phyloP scores from a whole-genome alignment of 139 green algal genomes.

The Tetradesmus obliquus region DNA sequence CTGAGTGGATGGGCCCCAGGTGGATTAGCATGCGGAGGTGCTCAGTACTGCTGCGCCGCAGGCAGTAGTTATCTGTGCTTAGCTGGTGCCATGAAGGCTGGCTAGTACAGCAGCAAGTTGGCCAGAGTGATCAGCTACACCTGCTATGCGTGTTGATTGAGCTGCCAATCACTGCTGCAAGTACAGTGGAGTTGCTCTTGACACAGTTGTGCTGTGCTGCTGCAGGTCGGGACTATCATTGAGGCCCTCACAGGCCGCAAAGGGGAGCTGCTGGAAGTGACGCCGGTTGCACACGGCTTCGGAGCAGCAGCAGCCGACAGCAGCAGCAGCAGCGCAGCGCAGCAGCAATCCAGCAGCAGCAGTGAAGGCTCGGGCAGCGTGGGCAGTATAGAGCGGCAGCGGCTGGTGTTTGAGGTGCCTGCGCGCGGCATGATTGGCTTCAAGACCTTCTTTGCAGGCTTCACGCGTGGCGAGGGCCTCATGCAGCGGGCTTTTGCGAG shows the following conservation, averaged over 20 bases:
- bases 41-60: no score
- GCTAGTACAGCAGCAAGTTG: no score
- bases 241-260: conserved; percentile 52
- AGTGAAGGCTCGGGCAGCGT: conserved; percentile 1
- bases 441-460: conserved; percentile 74
- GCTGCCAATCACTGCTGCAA: no score
- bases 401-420: conserved; percentile 61
- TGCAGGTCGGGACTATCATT: conserved; percentile 54
- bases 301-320: conserved; percentile 7
- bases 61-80: no score
- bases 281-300: conserved; percentile 40
- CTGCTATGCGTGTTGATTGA: no score
- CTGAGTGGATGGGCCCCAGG: no score
- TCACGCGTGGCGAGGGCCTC: conserved; percentile 84
- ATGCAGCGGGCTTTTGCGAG: conserved; percentile 81
- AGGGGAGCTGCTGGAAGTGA: conserved; percentile 80
- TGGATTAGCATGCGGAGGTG: no score
- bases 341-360: conserved; percentile 35
- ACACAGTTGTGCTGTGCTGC: conserved; percentile 46
- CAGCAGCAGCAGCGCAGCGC: conserved; percentile 42
- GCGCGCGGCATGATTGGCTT: conserved; percentile 85
- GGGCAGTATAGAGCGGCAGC: conserved; percentile 14
- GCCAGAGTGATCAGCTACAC: no score
- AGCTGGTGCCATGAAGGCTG: no score
- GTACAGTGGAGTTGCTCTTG: no score